Base-by-base conservation (phyloP, 257 asterid genomes). In the Solanum piurae region DNA sequence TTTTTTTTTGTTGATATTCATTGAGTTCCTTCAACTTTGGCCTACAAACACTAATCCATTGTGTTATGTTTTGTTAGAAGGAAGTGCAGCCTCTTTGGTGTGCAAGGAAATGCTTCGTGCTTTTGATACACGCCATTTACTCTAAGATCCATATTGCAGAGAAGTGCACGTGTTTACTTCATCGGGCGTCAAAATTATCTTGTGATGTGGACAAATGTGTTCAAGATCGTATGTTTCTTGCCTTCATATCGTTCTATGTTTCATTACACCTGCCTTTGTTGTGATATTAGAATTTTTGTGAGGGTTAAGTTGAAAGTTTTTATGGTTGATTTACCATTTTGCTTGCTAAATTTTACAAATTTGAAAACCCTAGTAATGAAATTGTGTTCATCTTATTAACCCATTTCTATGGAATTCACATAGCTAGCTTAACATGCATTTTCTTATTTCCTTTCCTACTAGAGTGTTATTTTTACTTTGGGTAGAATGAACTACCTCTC, bases 181-280 rank as follows among this genome's bases (percentile, higher is more conserved):
- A 34, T 37, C 3, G 83, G 71, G 34, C 76, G 8, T 42, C 62
- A 4, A 42, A 85, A 38, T 7, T 42, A 74, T 85, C 40, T 75
- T 71, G 92, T 89, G 89, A 97, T 97, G 99, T 97, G 99, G 99
- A 96, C 99, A 84, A 97, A 97, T 94, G 96, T 97, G 84, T 97
- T 97, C 91, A 96, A 92, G 90, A 92, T 97, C 85, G 99, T 97
- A 93, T 90, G 99, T 86, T 87, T 73, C 23, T 62, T 68, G 89
- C 85, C 40, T 87, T 87, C 80, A 6, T 42, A 23, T 72, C 46
- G 55, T 36, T 71, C 69, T 88, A 58, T 76, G 77, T 38, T 34
- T 69, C 72, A 46, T 52, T 49, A 10, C 29, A 6, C 69, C 14
- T 82, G 69, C 71, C 21, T 49, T 82, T 82, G 69, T 14, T 80